Percentiles rank a stretch among this genome's conserved stretches.
phyloP scores from a whole-genome alignment of 805 yeast genomes.

The Candida mattraensis region DNA sequence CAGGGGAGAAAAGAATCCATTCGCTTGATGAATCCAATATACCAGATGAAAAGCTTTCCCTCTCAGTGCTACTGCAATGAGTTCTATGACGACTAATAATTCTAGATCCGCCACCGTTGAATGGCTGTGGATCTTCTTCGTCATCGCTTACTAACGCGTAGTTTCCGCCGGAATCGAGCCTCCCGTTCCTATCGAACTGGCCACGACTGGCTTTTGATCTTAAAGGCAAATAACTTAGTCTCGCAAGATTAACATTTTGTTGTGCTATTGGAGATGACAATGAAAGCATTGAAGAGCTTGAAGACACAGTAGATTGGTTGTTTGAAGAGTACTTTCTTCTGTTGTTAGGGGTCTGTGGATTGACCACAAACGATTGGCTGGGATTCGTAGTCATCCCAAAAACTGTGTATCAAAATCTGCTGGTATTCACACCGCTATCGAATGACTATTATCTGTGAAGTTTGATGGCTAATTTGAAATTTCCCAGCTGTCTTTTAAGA shows the following conservation, averaged over 20 bases:
- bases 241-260: conserved; percentile 16
- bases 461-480: too few relatives aligned
- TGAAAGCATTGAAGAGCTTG: conserved; percentile 17
- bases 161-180: background rate
- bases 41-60: conserved; percentile 14
- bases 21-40: conserved; percentile 26
- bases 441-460: too few relatives aligned
- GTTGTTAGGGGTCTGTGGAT: conserved; percentile 14
- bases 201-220: conserved; percentile 3
- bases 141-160: too few relatives aligned
- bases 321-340: conserved; percentile 18
- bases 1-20: conserved; percentile 35
- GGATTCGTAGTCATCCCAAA: conserved; percentile 13
- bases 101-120: too few relatives aligned
- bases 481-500: too few relatives aligned
- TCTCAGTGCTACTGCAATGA: background rate
- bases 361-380: conserved; percentile 16
- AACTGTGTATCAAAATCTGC: too few relatives aligned
- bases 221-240: conserved; percentile 9
- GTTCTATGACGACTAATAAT: too few relatives aligned
- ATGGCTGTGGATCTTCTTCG: too few relatives aligned
- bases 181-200: background rate
- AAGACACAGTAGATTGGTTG: conserved; percentile 19
- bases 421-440: too few relatives aligned
- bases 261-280: conserved; percentile 9